Percentiles rank a stretch among this genome's conserved stretches.
These are phyloP conservation scores for Musa troglodytarum DNA, from an alignment of 176 grass and related monocot species.

Conservation along the genomic window DNA sequence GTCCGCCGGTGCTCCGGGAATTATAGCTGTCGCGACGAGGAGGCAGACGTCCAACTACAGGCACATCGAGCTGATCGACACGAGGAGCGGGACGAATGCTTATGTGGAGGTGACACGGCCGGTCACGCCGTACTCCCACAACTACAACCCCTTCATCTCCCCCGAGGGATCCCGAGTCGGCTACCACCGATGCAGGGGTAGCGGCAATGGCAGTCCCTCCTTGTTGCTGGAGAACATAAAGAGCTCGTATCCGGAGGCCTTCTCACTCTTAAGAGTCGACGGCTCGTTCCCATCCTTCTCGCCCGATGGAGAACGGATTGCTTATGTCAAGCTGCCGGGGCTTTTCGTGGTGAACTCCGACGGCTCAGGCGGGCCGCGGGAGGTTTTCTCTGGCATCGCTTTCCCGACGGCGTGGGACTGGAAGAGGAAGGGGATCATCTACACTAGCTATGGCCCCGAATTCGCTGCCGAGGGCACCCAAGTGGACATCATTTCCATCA, in stretches of 20 bases:
- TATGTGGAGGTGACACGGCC: slow-evolving; percentile 51
- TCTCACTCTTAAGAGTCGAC: slow-evolving; percentile 81
- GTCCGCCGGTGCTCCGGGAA: slow-evolving; percentile 47
- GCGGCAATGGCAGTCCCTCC: slow-evolving; percentile 39
- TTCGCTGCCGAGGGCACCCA: slow-evolving; percentile 55
- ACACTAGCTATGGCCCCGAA: slow-evolving; percentile 55
- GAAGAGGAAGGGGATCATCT: slow-evolving; percentile 71
- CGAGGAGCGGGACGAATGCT: slow-evolving; percentile 15
- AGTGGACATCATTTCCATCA: slow-evolving; percentile 69
- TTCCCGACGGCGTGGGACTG: slow-evolving; percentile 82
- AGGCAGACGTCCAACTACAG: slow-evolving; percentile 49
- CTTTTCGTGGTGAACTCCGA: slow-evolving; percentile 72
- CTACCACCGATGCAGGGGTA: slow-evolving; percentile 82
- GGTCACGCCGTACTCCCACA: slow-evolving; percentile 49
- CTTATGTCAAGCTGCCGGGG: slow-evolving; percentile 66
- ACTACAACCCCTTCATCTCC: slow-evolving; percentile 83
- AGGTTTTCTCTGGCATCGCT: slow-evolving; percentile 57
- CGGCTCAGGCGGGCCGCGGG: slow-evolving; percentile 35
- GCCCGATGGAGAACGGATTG: slow-evolving; percentile 58
- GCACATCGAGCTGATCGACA: slow-evolving; percentile 76
- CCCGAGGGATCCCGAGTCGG: slow-evolving; percentile 48
- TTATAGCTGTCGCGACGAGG: slow-evolving; percentile 67
- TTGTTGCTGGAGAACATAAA: slow-evolving; percentile 78
- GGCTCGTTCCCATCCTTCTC: slow-evolving; percentile 86
- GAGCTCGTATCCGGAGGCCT: slow-evolving; percentile 29